Evolutionary conservation across 2,329 filamentous ascomycete genomes (phyloP).

Genomic region (Epichloe sylvatica): DNA sequence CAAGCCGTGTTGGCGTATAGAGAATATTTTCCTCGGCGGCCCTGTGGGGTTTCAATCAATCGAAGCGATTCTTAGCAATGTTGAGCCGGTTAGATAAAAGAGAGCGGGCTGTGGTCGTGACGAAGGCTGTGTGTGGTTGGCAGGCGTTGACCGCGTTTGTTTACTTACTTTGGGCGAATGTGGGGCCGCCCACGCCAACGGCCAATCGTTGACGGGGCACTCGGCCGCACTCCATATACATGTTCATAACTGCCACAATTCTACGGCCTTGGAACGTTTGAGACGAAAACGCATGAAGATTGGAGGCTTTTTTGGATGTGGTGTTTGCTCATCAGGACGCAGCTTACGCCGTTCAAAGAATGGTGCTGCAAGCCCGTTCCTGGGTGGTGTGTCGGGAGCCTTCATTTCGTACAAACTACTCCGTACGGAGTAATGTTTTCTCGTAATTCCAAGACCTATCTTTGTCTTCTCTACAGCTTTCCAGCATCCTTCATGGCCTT

Average conservation of each 20-base stretch:
- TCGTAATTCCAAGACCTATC: too few relatives aligned
- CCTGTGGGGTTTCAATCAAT: background rate
- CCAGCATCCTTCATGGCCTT: slow-evolving; percentile 42
- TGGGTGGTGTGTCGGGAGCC: too few relatives aligned
- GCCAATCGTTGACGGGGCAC: background rate
- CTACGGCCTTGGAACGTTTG: too few relatives aligned
- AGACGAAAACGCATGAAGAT: too few relatives aligned
- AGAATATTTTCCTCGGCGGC: background rate
- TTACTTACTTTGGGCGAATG: slow-evolving; percentile 13
- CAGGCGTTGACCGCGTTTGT: slow-evolving; percentile 16
- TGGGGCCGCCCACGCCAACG: slow-evolving; percentile 1
- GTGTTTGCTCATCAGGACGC: too few relatives aligned
- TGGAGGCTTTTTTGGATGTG: too few relatives aligned
- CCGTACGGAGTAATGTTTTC: too few relatives aligned
- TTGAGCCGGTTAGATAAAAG: background rate
- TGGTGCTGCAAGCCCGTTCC: too few relatives aligned
- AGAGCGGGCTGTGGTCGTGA: background rate
- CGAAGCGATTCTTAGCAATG: background rate
- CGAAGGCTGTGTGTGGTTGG: background rate
- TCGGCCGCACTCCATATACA: too few relatives aligned
- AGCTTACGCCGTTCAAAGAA: too few relatives aligned
- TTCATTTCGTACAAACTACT: too few relatives aligned
- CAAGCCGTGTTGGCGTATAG: background rate
- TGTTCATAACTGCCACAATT: too few relatives aligned
- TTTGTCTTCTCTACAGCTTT: slow-evolving; percentile 27